Conservation (phyloP, 805 yeast species). For the Metschnikowia lunata region DNA sequence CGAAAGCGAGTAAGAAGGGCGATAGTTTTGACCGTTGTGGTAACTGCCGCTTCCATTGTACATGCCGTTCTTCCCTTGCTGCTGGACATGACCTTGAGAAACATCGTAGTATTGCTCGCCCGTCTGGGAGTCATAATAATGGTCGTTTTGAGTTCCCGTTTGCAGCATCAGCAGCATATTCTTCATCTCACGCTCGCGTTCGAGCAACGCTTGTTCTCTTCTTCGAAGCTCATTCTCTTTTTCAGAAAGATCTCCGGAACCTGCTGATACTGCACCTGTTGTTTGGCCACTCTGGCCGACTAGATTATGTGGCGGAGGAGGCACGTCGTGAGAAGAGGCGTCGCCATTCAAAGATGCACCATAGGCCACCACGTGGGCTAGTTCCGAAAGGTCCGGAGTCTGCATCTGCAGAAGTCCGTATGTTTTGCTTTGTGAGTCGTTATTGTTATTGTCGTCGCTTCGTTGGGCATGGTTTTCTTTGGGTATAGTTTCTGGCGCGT, state of each 20-base stretch:
- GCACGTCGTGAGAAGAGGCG: background rate
- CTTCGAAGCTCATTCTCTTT: slow-evolving; percentile 25
- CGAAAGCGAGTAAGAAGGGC: slow-evolving; percentile 11
- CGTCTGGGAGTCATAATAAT: slow-evolving; percentile 1
- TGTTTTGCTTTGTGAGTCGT: background rate
- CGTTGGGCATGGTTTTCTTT: background rate
- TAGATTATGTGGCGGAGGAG: slow-evolving; percentile 4
- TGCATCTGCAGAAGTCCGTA: slow-evolving; percentile 4
- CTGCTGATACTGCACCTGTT: background rate
- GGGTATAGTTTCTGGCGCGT: background rate
- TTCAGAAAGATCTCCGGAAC: slow-evolving; percentile 1
- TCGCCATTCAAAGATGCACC: slow-evolving; percentile 35
- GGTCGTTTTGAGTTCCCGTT: background rate
- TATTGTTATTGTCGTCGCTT: too few relatives aligned
- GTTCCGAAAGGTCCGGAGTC: slow-evolving; percentile 30
- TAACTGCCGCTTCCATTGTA: slow-evolving; percentile 1
- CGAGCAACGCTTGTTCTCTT: slow-evolving; percentile 25
- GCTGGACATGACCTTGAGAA: background rate
- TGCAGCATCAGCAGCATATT: background rate
- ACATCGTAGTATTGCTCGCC: slow-evolving; percentile 6
- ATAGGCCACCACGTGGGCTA: slow-evolving; percentile 34
- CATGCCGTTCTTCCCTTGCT: slow-evolving; percentile 1
- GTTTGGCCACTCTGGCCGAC: background rate
- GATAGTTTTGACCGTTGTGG: slow-evolving; percentile 1
- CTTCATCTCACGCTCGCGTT: slow-evolving; percentile 13